A percentile compares a stretch with the other conserved stretches of the same genome.
Evolutionary conservation across 306 rosid genomes (phyloP).

Genomic region (Ammopiptanthus mongolicus): DNA sequence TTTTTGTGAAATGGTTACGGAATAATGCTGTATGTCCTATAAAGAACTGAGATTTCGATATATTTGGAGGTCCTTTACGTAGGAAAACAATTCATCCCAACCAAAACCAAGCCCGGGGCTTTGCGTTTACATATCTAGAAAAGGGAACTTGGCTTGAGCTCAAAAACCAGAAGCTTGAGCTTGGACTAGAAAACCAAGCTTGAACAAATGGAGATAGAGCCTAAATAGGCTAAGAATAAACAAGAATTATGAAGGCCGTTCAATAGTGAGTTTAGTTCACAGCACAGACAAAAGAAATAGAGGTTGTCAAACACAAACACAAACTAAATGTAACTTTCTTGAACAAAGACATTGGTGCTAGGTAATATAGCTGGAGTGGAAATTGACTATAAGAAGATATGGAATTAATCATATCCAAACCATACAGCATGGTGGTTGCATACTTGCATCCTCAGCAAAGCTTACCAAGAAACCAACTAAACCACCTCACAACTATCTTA

Average conservation of each 20-base stretch:
- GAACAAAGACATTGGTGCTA: neutral
- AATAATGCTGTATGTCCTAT: neutral
- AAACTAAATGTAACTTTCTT: neutral
- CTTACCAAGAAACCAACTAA: neutral
- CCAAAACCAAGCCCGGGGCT: neutral
- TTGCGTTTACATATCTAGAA: neutral
- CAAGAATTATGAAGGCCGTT: neutral
- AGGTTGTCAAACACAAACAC: neutral
- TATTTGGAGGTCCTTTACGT: neutral
- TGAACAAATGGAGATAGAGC: neutral
- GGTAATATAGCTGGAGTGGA: neutral
- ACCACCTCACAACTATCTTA: neutral
- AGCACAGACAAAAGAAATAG: neutral
- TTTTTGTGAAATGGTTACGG: neutral
- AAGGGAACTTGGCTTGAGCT: neutral
- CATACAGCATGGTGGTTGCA: neutral
- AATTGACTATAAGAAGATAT: neutral
- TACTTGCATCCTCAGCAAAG: neutral
- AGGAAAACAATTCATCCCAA: neutral
- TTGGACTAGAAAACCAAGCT: neutral
- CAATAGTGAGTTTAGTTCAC: neutral
- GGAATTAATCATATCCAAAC: neutral
- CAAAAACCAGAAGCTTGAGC: constrained; percentile 1
- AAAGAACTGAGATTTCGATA: neutral
- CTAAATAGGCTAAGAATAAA: neutral